Evolutionary conservation across 441 rosid genomes (phyloP).

Genomic region (Erodium chrysanthum): DNA sequence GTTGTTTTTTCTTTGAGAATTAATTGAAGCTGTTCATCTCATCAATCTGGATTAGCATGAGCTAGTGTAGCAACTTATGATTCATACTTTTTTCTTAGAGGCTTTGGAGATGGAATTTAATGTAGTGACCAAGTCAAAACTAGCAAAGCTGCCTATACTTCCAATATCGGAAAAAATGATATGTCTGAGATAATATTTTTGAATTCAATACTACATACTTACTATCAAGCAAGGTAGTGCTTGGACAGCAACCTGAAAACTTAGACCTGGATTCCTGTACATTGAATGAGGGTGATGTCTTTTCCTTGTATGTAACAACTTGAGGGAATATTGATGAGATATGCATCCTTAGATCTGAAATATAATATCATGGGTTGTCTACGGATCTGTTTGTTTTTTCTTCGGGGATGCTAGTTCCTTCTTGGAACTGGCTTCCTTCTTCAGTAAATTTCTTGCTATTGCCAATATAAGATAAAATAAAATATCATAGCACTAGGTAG

Average conservation of each 20-base stretch:
- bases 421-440: too few species aligned
- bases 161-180: neutral
- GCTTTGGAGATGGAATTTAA: neutral
- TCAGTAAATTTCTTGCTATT: too few species aligned
- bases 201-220: neutral
- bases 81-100: neutral
- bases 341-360: neutral
- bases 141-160: neutral
- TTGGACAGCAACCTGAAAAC: neutral
- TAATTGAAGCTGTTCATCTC: neutral
- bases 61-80: neutral
- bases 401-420: too few species aligned
- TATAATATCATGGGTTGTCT: too few species aligned
- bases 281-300: neutral
- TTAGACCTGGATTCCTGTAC: neutral
- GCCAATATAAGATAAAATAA: neutral
- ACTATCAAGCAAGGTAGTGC: neutral
- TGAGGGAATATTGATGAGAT: constrained; percentile 2
- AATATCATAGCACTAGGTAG: neutral
- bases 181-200: neutral
- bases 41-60: neutral
- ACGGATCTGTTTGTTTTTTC: too few species aligned
- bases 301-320: neutral
- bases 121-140: neutral
- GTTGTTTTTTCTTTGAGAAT: neutral